These are phyloP conservation scores for Verticillium tricorpus DNA, from an alignment of 2,329 filamentous ascomycete species.

Conservation along the genomic window DNA sequence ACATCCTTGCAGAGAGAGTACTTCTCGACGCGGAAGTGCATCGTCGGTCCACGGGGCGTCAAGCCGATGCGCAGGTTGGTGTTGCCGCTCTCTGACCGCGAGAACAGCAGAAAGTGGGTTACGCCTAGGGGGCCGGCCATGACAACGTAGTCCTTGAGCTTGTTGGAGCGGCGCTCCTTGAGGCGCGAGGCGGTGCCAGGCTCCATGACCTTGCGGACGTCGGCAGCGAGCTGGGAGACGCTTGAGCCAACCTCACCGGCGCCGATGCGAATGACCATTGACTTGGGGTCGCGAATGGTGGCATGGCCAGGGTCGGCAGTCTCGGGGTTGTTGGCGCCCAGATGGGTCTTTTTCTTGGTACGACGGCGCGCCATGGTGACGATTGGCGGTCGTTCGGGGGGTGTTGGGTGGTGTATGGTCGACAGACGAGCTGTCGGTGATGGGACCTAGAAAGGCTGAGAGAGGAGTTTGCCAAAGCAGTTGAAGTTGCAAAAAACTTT, in stretches of 20 bases:
- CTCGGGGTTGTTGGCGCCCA: conserved; percentile 57
- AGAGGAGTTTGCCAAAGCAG: not conserved
- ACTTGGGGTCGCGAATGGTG: conserved; percentile 73
- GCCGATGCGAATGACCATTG: conserved; percentile 97
- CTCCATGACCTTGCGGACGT: conserved; percentile 93
- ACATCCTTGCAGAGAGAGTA: conserved; percentile 95
- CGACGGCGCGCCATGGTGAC: conserved; percentile 70
- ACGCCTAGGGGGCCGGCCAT: conserved; percentile 96
- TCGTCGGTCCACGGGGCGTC: conserved; percentile 83
- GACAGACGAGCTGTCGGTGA: conserved; percentile 8
- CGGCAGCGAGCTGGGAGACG: conserved; percentile 84
- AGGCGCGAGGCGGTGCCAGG: conserved; percentile 85
- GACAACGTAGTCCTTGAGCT: conserved; percentile 83
- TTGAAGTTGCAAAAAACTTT: conserved; percentile 10
- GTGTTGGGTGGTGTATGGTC: conserved; percentile 7
- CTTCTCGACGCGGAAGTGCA: conserved; percentile 91
- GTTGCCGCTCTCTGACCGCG: conserved; percentile 82
- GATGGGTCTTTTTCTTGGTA: conserved; percentile 85
- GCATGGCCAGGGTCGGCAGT: conserved; percentile 53
- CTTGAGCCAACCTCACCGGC: conserved; percentile 89
- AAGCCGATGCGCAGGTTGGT: conserved; percentile 86
- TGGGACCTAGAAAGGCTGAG: not conserved
- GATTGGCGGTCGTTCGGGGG: conserved; percentile 2
- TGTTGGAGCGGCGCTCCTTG: conserved; percentile 85
- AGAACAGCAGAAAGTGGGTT: conserved; percentile 89